Evolutionary conservation across 306 rosid genomes (phyloP).

Genomic region (Ormosia semicastrata): DNA sequence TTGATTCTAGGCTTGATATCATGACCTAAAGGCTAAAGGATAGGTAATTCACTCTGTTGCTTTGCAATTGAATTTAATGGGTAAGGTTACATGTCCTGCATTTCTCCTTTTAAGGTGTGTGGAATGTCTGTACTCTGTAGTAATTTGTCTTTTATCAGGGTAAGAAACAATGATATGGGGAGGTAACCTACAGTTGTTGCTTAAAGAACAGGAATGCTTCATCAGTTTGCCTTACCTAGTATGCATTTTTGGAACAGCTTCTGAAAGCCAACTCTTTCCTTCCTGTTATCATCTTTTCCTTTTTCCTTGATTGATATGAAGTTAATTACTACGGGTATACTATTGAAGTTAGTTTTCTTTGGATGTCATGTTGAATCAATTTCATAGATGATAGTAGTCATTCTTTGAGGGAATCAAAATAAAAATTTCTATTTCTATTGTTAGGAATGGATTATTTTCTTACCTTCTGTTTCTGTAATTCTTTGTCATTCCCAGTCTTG

Average conservation of each 20-base stretch:
- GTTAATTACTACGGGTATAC: not conserved
- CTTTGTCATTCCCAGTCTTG: constrained; percentile 3
- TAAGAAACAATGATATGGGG: not conserved
- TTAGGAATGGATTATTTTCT: not conserved
- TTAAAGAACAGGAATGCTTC: not conserved
- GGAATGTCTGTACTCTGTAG: too few relatives aligned
- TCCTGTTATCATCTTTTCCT: not conserved
- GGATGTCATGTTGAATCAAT: not conserved
- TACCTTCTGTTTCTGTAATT: not conserved
- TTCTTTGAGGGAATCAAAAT: not conserved
- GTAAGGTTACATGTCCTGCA: not conserved
- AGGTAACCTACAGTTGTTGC: not conserved
- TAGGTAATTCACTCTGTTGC: not conserved
- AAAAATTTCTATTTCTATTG: not conserved
- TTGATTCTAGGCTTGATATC: not conserved
- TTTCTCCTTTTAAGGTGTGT: not conserved
- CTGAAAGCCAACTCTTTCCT: not conserved
- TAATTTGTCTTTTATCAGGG: not conserved
- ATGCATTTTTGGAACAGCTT: not conserved
- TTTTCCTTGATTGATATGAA: not conserved
- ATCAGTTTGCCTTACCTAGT: not conserved
- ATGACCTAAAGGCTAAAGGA: not conserved
- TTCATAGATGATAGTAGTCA: not conserved
- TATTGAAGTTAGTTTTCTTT: not conserved
- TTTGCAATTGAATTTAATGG: not conserved